Conservation (phyloP, 2,329 filamentous ascomycete genomes). For the Cryphonectria parasitica region DNA sequence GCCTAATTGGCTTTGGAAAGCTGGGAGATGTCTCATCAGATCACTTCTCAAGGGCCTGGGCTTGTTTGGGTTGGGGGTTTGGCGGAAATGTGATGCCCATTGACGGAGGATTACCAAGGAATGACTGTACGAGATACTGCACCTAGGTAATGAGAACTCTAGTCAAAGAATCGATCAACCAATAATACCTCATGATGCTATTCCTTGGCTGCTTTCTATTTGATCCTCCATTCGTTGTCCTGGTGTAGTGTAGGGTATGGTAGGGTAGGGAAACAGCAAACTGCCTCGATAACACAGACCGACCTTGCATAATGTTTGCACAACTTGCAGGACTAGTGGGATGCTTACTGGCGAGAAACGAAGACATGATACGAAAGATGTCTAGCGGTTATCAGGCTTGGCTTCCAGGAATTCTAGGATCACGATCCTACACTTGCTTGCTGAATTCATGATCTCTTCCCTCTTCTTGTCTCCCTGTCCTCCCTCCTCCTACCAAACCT, state of each 20-base stretch:
- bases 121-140: not conserved
- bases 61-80: no score
- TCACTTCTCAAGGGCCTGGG: not conserved
- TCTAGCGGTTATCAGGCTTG: not conserved
- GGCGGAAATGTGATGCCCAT: no score
- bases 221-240: not conserved
- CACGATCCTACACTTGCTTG: not conserved
- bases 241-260: not conserved
- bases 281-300: not conserved
- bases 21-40: not conserved
- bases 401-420: not conserved
- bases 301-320: not conserved
- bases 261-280: not conserved
- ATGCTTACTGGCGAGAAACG: not conserved
- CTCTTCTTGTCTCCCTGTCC: no score
- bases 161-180: not conserved
- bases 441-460: not conserved
- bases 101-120: not conserved
- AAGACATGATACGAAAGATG: not conserved
- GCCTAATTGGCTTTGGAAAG: not conserved
- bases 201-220: not conserved
- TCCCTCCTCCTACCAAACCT: no score
- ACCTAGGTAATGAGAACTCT: not conserved
- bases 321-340: not conserved
- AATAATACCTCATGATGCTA: not conserved